phyloP scores from a whole-genome alignment of 208 protist genomes.

The Porcisia hertigi region DNA sequence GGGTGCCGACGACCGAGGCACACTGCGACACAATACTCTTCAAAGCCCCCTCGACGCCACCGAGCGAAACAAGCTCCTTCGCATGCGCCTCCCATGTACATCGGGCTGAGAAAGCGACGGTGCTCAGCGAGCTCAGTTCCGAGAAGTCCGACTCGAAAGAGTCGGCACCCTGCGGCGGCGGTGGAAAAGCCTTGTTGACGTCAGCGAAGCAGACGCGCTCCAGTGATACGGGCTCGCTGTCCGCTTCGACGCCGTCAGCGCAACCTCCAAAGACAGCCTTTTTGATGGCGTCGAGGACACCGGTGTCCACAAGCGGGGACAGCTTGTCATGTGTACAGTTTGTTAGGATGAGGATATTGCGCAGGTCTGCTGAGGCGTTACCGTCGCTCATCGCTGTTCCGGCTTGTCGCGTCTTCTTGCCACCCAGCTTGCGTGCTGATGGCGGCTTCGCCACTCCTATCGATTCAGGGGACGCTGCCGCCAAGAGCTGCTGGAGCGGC shows the following conservation, averaged over 20 bases:
- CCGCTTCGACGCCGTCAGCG: neutral
- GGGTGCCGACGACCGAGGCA: conserved; percentile 62
- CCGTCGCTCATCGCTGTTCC: neutral
- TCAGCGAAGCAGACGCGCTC: conserved; percentile 91
- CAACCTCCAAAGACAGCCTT: conserved; percentile 54
- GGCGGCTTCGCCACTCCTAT: conserved; percentile 4
- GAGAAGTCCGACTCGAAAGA: conserved; percentile 87
- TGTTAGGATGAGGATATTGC: conserved; percentile 85
- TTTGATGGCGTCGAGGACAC: conserved; percentile 66
- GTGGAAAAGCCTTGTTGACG: conserved; percentile 66
- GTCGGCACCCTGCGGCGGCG: conserved; percentile 61
- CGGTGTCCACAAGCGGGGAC: conserved; percentile 77
- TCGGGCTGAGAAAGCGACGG: conserved; percentile 50
- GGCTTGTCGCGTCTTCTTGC: conserved; percentile 28
- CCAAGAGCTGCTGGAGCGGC: conserved; percentile 60
- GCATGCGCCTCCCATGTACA: conserved; percentile 73
- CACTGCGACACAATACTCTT: conserved; percentile 76
- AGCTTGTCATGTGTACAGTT: conserved; percentile 63
- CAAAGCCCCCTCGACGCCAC: conserved; percentile 66
- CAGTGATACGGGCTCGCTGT: conserved; percentile 15
- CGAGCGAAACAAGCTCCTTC: conserved; percentile 59
- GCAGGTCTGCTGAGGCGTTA: conserved; percentile 38
- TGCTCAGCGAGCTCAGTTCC: conserved; percentile 54
- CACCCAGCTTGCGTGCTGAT: conserved; percentile 18
- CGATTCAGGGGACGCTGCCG: conserved; percentile 1